A percentile compares a stretch with the other conserved stretches of the same genome.
Evolutionary conservation across 1,284 basidiomycete species (phyloP).

Genomic region (Trichosporon sp.): DNA sequence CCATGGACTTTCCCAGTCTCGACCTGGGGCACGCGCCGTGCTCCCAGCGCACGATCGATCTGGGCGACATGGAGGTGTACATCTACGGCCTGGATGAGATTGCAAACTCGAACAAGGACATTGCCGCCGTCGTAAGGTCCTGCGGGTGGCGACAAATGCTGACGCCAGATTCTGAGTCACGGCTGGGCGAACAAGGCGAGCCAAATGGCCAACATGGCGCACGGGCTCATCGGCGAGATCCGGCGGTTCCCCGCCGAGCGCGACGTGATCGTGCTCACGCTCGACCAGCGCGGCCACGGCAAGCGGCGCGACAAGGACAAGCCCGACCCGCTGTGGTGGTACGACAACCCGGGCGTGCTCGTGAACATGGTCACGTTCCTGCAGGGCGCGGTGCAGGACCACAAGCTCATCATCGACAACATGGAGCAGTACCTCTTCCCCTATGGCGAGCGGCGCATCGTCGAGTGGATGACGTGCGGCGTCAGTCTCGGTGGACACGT

Average conservation of each 20-base stretch:
- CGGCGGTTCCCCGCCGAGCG: slow-evolving; percentile 24
- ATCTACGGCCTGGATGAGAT: slow-evolving; percentile 24
- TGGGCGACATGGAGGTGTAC: slow-evolving; percentile 21
- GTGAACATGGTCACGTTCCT: slow-evolving; percentile 9
- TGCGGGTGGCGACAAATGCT: not conserved
- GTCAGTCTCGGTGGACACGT: slow-evolving; percentile 58
- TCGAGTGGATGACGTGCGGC: slow-evolving; percentile 65
- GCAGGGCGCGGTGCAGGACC: slow-evolving; percentile 58
- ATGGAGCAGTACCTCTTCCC: slow-evolving; percentile 78
- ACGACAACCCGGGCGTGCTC: slow-evolving; percentile 12
- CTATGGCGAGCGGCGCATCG: slow-evolving; percentile 64
- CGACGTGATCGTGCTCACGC: slow-evolving; percentile 50
- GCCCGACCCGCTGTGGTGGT: slow-evolving; percentile 60
- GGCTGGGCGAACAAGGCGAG: slow-evolving; percentile 43
- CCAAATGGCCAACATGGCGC: slow-evolving; percentile 42
- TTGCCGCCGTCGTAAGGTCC: slow-evolving; percentile 41
- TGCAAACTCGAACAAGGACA: slow-evolving; percentile 28
- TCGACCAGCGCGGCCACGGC: slow-evolving; percentile 79
- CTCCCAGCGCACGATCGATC: slow-evolving; percentile 6
- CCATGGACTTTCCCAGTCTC: slow-evolving; percentile 21
- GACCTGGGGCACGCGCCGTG: slow-evolving; percentile 17
- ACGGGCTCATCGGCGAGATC: slow-evolving; percentile 43
- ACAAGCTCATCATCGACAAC: slow-evolving; percentile 79
- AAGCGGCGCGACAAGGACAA: slow-evolving; percentile 66
- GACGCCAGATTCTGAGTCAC: slow-evolving; percentile 31